phyloP scores from a whole-genome alignment of 2,329 filamentous ascomycete species.

The Fusarium foetens region DNA sequence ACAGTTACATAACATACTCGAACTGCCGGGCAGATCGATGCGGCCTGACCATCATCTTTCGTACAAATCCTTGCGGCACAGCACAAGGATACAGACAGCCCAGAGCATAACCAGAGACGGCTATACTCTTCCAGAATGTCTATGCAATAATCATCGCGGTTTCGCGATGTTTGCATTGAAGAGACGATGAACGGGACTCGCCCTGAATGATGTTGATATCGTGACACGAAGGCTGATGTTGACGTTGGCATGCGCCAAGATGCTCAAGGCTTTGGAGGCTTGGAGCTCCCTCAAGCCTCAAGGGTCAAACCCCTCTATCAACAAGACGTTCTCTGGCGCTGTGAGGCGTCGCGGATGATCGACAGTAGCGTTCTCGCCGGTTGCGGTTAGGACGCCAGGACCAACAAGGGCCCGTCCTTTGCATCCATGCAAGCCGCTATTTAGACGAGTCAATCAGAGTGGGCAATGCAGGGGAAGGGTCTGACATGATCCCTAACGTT shows the following conservation, averaged over 20 bases:
- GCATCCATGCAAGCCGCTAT: conserved; percentile 1
- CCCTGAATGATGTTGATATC: not conserved
- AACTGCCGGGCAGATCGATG: conserved; percentile 28
- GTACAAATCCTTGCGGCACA: conserved; percentile 19
- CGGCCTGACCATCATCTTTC: conserved; percentile 12
- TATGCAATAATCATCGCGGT: not conserved
- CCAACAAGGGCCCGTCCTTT: conserved; percentile 3
- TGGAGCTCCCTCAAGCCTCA: conserved; percentile 7
- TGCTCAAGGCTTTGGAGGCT: conserved; percentile 6
- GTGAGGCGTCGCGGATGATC: conserved; percentile 44
- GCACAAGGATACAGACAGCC: conserved; percentile 10
- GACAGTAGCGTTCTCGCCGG: conserved; percentile 41
- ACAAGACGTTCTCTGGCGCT: conserved; percentile 7
- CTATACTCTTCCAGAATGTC: not conserved
- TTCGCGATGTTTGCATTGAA: conserved; percentile 1
- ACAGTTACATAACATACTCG: conserved; percentile 19
- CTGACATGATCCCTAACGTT: conserved; percentile 14
- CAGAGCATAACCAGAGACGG: not conserved
- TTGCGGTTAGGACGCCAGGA: conserved; percentile 24
- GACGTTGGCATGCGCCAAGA: conserved; percentile 31
- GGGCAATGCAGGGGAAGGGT: conserved; percentile 1
- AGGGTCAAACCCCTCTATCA: conserved; percentile 5
- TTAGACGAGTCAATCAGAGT: conserved; percentile 21
- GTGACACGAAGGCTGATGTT: not conserved
- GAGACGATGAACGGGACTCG: not conserved